Evolutionary conservation across 768 basidiomycete species (phyloP).

Genomic region (Gelatoporia subvermispora): DNA sequence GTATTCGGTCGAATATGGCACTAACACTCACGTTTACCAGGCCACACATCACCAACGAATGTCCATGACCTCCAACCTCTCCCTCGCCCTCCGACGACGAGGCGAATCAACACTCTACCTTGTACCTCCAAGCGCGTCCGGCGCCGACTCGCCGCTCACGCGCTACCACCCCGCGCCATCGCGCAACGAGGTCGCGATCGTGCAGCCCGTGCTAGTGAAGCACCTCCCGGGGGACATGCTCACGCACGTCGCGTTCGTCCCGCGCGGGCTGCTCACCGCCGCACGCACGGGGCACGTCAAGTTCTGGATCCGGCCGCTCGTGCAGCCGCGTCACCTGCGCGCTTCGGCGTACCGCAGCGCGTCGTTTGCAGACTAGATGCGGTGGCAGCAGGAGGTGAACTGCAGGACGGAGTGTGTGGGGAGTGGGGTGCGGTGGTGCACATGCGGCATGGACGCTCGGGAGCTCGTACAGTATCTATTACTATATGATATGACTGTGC

Average conservation of each 20-base stretch:
- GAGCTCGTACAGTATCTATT: too few species aligned
- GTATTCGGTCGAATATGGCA: background rate
- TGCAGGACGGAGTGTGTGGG: too few species aligned
- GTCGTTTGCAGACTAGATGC: conserved; percentile 8
- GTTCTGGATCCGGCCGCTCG: conserved; percentile 79
- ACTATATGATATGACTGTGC: too few species aligned
- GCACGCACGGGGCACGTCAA: conserved; percentile 74
- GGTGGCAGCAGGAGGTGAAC: background rate
- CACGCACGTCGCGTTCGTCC: conserved; percentile 70
- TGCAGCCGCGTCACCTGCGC: conserved; percentile 26
- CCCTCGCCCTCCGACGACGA: conserved; percentile 60
- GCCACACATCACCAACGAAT: conserved; percentile 65
- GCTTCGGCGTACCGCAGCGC: conserved; percentile 11
- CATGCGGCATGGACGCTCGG: too few species aligned
- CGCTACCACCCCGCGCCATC: conserved; percentile 88
- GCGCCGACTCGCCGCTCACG: conserved; percentile 38
- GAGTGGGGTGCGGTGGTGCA: too few species aligned
- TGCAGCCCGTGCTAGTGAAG: conserved; percentile 91
- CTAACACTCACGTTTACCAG: conserved; percentile 16
- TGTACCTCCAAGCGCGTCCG: conserved; percentile 33
- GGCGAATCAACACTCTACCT: conserved; percentile 50
- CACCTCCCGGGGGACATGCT: conserved; percentile 77
- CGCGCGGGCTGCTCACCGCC: conserved; percentile 72
- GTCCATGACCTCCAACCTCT: conserved; percentile 76
- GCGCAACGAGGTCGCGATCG: conserved; percentile 81